Evolutionary conservation across 2,329 filamentous ascomycete species (phyloP).

Genomic region (Fusarium neocosmosporiellum): DNA sequence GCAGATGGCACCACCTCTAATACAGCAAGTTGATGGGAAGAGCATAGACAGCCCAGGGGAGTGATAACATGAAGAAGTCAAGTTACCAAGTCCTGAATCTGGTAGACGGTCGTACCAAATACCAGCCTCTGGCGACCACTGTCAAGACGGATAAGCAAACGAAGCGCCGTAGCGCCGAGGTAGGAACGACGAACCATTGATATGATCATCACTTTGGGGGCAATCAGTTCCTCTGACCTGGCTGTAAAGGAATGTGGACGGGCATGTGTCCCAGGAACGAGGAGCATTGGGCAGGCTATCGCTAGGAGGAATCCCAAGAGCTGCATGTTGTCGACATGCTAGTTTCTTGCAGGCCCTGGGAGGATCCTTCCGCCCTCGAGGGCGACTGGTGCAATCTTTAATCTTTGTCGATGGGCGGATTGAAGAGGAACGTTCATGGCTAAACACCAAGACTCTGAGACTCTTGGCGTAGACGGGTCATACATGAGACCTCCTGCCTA

Average conservation of each 20-base stretch:
- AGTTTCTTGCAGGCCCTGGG: background rate
- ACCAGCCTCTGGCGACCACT: slow-evolving; percentile 72
- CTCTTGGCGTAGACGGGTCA: slow-evolving; percentile 13
- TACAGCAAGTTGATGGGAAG: slow-evolving; percentile 74
- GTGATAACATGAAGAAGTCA: slow-evolving; percentile 67
- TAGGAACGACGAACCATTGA: slow-evolving; percentile 63
- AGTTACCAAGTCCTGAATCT: slow-evolving; percentile 59
- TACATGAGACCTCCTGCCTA: slow-evolving; percentile 14
- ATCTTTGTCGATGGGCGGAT: background rate
- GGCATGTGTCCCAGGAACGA: slow-evolving; percentile 1
- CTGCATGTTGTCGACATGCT: slow-evolving; percentile 20
- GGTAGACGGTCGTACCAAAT: slow-evolving; percentile 69
- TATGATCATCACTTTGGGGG: slow-evolving; percentile 72
- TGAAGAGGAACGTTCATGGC: background rate
- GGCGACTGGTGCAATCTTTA: slow-evolving; percentile 12
- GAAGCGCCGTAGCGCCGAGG: background rate
- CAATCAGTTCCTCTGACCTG: slow-evolving; percentile 43
- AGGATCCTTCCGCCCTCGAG: background rate
- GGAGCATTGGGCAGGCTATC: background rate
- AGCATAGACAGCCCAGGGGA: slow-evolving; percentile 73
- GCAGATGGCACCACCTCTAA: slow-evolving; percentile 69
- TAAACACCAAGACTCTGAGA: slow-evolving; percentile 12
- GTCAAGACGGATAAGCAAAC: slow-evolving; percentile 8
- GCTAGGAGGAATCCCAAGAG: slow-evolving; percentile 6
- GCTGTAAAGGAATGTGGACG: background rate